Evolutionary conservation across 139 green algal genomes (phyloP), one percentile per base, ranked within the genome.

Genomic region (Chlorella sp.): DNA sequence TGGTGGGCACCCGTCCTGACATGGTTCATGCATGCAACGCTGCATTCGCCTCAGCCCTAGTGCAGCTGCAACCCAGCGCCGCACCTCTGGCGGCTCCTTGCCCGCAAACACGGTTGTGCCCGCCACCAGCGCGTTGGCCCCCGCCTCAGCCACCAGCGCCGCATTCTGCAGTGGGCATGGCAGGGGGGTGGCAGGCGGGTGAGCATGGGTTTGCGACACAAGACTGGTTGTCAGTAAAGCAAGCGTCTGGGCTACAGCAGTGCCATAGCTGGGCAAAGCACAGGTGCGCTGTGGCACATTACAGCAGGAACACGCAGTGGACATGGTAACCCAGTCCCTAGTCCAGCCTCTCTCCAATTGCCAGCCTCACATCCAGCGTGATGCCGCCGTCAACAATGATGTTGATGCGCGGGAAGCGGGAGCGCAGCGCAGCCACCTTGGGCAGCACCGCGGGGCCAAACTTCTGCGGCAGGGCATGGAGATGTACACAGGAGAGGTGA

Each of bases 41-140:
- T n/a, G n/a, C n/a, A n/a, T n/a, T n/a, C n/a, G n/a, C n/a, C n/a
- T n/a, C n/a, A n/a, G n/a, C n/a, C n/a, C n/a, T n/a, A n/a, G n/a
- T n/a, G n/a, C n/a, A n/a, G n/a, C n/a, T n/a, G 51, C 51, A 60
- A 15, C 51, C 21, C 18, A 38, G 69, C 69, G 57, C 16, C 69
- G 69, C 36, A 63, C 76, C 63, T 89, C 81, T 47, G 80, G 67
- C 23, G 86, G 86, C 60, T 87, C 81, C 51, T 76, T 65, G 20
- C 86, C 86, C 26, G 86, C 92, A 89, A 98, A 98, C 2, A 98
- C 90, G 41, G 91, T 87, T 56, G 83, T 96, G 47, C 96, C 96
- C 20, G 96, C 94, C 62, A 98, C 96, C n/a, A 98, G 85, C 28
- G 94, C 92, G 63, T 98, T 98, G 2, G 96, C 96, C 1, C 96